These are phyloP conservation scores for Chlorella sorokiniana DNA, from an alignment of 139 green algal species.

Conservation along the genomic window DNA sequence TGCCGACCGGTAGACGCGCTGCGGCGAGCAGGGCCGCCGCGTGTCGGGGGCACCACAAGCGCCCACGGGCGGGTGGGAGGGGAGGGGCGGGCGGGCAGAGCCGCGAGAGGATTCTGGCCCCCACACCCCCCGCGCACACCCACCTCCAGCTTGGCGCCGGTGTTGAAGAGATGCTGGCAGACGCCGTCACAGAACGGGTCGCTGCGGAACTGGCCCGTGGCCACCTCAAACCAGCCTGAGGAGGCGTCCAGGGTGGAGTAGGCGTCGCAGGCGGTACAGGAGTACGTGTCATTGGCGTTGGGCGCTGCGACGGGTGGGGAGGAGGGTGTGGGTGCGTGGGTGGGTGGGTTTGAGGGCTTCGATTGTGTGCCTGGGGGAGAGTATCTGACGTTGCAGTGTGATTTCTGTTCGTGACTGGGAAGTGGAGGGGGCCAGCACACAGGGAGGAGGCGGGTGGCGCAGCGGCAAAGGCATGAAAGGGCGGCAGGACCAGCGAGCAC, in stretches of 20 bases:
- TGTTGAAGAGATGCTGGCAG: background rate
- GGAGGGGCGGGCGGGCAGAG: background rate
- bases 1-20: no score
- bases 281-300: background rate
- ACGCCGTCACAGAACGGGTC: slow-evolving; percentile 13
- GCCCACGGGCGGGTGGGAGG: background rate
- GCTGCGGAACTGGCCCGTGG: background rate
- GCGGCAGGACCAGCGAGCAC: no score
- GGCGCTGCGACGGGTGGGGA: background rate
- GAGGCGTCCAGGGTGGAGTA: background rate
- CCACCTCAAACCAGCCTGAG: background rate
- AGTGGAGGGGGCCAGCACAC: background rate
- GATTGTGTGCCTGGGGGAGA: background rate
- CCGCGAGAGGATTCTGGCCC: no score
- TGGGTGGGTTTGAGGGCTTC: background rate
- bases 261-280: background rate
- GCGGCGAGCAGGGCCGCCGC: no score
- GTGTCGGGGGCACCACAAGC: background rate
- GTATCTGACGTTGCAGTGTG: background rate
- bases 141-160: background rate
- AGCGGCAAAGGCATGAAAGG: no score
- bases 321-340: background rate
- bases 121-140: background rate
- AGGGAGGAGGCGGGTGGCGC: no score
- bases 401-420: background rate